A percentile compares a stretch with the other conserved stretches of the same genome.
phyloP scores from a whole-genome alignment of 768 basidiomycete genomes.

The Calocera viscosa region DNA sequence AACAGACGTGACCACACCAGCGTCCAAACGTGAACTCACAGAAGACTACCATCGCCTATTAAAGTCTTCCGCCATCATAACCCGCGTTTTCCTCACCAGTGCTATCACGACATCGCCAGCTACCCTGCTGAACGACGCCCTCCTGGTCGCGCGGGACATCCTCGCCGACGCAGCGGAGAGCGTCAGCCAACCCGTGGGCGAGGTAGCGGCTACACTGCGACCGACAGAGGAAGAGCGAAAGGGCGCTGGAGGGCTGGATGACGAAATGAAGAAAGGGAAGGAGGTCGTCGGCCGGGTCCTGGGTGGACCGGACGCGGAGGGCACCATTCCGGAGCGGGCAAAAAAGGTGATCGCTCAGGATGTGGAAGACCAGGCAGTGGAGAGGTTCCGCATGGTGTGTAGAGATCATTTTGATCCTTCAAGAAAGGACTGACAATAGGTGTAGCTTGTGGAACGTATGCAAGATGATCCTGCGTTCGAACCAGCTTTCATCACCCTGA shows the following conservation, averaged over 20 bases:
- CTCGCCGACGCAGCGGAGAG: background rate
- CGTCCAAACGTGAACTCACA: background rate
- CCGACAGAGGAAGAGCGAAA: background rate
- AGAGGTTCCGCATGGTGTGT: background rate
- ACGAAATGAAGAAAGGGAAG: background rate
- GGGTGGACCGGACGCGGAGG: background rate
- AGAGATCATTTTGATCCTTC: background rate
- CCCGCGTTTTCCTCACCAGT: background rate
- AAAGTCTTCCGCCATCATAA: background rate
- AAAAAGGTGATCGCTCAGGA: background rate
- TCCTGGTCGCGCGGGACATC: background rate
- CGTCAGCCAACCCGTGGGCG: background rate
- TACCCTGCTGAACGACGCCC: background rate
- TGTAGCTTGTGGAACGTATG: background rate
- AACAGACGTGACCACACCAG: background rate
- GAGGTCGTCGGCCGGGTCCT: background rate
- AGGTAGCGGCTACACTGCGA: background rate
- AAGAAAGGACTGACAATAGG: background rate
- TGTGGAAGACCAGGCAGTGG: background rate
- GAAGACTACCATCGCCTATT: conserved; percentile 2
- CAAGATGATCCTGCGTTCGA: background rate
- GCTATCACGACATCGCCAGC: background rate
- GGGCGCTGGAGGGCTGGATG: background rate
- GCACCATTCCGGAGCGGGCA: background rate
- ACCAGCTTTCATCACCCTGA: conserved; percentile 1